Evolutionary conservation across 2,329 filamentous ascomycete species (phyloP).

Genomic region (Hymenoscyphus salicellus): DNA sequence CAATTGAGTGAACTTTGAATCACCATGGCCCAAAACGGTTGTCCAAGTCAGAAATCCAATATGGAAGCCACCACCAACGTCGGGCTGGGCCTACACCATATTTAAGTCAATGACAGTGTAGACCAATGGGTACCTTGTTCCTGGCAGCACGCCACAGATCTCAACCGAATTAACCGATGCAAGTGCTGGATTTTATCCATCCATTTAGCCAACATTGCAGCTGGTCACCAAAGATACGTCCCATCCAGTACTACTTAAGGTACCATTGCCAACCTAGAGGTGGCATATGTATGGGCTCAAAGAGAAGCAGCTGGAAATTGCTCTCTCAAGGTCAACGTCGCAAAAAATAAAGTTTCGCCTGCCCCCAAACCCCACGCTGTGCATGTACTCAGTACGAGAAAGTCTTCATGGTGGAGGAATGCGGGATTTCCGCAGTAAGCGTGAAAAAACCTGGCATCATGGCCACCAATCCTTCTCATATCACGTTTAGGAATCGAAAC

Average conservation of each 20-base stretch:
- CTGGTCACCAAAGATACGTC: background rate
- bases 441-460: background rate
- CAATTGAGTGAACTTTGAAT: background rate
- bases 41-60: background rate
- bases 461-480: slow-evolving; percentile 8
- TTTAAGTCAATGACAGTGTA: too few species aligned
- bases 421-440: background rate
- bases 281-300: background rate
- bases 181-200: background rate
- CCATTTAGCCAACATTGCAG: background rate
- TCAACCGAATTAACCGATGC: background rate
- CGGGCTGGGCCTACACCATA: background rate
- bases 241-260: too few species aligned
- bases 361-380: slow-evolving; percentile 1
- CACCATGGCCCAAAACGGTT: slow-evolving; percentile 1
- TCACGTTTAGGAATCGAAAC: slow-evolving; percentile 6
- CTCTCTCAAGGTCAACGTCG: background rate
- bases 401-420: background rate
- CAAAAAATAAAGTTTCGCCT: background rate
- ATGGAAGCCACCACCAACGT: background rate
- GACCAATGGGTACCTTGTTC: slow-evolving; percentile 2
- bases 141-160: slow-evolving; percentile 1
- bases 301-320: background rate
- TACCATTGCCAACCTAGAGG: too few species aligned
- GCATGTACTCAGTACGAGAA: background rate